Conservation (phyloP, 805 yeast species). For the Ogataea ganodermae region DNA sequence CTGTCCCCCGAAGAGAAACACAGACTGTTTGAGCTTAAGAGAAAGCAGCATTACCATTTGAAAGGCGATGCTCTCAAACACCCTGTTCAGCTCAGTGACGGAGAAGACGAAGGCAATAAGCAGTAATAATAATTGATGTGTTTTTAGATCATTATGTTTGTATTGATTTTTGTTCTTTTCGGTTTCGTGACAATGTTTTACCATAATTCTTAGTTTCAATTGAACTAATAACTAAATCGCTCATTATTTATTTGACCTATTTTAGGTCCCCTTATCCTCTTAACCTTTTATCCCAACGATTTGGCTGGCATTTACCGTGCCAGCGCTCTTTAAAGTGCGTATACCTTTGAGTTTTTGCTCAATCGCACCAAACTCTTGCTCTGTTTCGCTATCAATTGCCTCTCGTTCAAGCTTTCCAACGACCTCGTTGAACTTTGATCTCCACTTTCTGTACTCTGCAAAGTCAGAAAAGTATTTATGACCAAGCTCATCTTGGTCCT, state of each 20-base stretch:
- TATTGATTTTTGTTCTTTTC: not conserved
- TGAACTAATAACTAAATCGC: no score
- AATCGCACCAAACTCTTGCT: slow-evolving; percentile 18
- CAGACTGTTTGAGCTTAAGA: slow-evolving; percentile 68
- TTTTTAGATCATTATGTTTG: not conserved
- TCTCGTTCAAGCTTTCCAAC: slow-evolving; percentile 20
- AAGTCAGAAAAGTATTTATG: slow-evolving; percentile 25
- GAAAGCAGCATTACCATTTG: slow-evolving; percentile 76
- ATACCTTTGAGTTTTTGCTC: slow-evolving; percentile 22
- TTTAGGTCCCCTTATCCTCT: not conserved
- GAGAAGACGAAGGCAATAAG: slow-evolving; percentile 28
- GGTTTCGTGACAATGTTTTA: not conserved
- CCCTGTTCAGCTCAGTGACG: slow-evolving; percentile 38
- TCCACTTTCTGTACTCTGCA: slow-evolving; percentile 30
- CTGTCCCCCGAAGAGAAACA: slow-evolving; percentile 62
- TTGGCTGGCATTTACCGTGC: slow-evolving; percentile 8
- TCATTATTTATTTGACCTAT: no score
- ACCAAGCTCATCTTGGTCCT: slow-evolving; percentile 27
- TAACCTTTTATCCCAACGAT: slow-evolving; percentile 18
- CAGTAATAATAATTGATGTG: not conserved
- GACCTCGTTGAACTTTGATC: slow-evolving; percentile 12
- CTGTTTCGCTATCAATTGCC: slow-evolving; percentile 21
- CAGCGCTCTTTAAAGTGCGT: slow-evolving; percentile 13
- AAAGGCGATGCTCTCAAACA: slow-evolving; percentile 51
- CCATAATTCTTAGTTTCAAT: not conserved